phyloP scores from a whole-genome alignment of 2,329 filamentous ascomycete genomes.

The Ilyonectria mors-panacis region DNA sequence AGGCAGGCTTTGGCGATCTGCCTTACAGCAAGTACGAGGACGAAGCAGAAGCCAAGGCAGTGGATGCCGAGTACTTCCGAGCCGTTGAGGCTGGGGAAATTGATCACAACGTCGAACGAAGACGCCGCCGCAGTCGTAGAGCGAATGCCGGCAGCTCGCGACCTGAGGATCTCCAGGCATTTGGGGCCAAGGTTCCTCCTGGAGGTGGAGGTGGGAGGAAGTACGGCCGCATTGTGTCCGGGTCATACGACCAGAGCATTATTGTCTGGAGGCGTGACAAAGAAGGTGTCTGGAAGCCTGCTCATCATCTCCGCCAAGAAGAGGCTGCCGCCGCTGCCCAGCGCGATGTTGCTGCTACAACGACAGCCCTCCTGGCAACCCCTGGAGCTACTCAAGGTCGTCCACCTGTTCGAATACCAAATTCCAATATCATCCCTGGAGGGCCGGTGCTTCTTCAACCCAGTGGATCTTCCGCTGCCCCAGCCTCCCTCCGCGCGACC shows the following conservation, averaged over 20 bases:
- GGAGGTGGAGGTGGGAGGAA: conserved; percentile 91
- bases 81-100: conserved; percentile 68
- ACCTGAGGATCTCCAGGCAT: conserved; percentile 82
- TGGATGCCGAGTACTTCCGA: conserved; percentile 81
- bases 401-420: conserved; percentile 20
- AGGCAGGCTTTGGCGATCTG: conserved; percentile 93
- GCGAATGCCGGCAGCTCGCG: conserved; percentile 81
- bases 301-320: conserved; percentile 82
- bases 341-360: conserved; percentile 42
- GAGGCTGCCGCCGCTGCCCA: conserved; percentile 72
- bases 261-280: conserved; percentile 94
- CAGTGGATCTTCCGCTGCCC: conserved; percentile 28
- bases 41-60: conserved; percentile 77
- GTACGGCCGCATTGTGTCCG: conserved; percentile 96
- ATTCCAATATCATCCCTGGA: conserved; percentile 16
- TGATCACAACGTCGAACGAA: conserved; percentile 52
- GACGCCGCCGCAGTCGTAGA: conserved; percentile 56
- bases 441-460: conserved; percentile 28
- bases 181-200: conserved; percentile 89
- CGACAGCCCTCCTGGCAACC: conserved; percentile 14
- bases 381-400: conserved; percentile 28
- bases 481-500: conserved; percentile 45
- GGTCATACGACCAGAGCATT: conserved; percentile 95
- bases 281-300: conserved; percentile 87
- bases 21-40: conserved; percentile 85